Evolutionary conservation across 1,284 basidiomycete species (phyloP).

Genomic region (Schizophyllum commune): DNA sequence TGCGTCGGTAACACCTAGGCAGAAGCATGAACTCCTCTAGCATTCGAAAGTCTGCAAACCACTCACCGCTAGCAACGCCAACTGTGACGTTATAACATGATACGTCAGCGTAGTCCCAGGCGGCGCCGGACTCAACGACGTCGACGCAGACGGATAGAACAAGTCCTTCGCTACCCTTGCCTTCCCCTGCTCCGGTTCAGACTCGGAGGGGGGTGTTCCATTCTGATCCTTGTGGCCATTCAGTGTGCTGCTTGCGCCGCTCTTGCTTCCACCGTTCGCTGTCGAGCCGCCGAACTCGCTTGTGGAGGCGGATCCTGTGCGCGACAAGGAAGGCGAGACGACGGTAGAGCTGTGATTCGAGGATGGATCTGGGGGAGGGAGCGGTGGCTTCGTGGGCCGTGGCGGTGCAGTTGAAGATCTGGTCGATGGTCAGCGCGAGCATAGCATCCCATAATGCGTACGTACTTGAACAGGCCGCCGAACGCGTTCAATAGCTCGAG

Average conservation of each 20-base stretch:
- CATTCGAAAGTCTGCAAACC: background rate
- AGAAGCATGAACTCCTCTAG: background rate
- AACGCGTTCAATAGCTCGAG: constrained; percentile 84
- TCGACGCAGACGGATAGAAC: constrained; percentile 48
- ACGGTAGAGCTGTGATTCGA: background rate
- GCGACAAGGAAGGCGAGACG: constrained; percentile 3
- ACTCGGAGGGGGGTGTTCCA: background rate
- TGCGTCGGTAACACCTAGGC: constrained; percentile 56
- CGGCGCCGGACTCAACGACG: constrained; percentile 51
- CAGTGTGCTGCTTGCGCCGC: background rate
- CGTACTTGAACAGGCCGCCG: constrained; percentile 75
- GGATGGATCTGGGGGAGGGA: constrained; percentile 9
- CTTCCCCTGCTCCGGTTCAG: background rate
- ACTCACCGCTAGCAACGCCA: constrained; percentile 65
- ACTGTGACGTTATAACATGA: constrained; percentile 75
- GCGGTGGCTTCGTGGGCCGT: constrained; percentile 7
- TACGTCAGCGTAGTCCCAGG: constrained; percentile 75
- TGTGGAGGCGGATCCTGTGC: constrained; percentile 1
- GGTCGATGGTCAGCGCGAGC: constrained; percentile 2
- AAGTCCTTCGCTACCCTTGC: constrained; percentile 19
- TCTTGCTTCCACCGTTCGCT: background rate
- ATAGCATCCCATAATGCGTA: background rate
- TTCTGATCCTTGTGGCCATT: background rate
- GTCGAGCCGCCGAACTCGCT: background rate
- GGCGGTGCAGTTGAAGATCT: constrained; percentile 12